Evolutionary conservation across 225 moss, liverwort and hornwort genomes (phyloP).

Genomic region (Asterella californica): DNA sequence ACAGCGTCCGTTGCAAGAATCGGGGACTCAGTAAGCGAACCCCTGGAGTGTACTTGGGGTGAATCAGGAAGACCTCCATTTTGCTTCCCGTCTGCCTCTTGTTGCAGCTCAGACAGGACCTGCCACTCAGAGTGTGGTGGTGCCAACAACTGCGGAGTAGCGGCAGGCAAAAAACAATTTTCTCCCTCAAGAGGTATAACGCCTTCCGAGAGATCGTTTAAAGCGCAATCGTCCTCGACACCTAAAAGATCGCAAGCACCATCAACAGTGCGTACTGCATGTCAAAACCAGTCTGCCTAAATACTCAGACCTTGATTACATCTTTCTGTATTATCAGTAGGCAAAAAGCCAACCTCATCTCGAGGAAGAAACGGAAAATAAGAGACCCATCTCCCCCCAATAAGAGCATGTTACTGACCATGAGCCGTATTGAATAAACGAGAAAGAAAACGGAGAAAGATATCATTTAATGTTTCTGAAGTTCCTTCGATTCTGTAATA

Average conservation of each 20-base stretch:
- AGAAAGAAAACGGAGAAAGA: no score
- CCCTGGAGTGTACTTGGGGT: not conserved
- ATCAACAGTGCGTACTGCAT: not conserved
- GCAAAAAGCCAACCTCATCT: no score
- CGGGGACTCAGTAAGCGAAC: constrained; percentile 7
- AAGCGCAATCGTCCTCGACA: not conserved
- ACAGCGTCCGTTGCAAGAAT: constrained; percentile 12
- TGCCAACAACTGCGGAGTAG: not conserved
- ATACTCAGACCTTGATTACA: no score
- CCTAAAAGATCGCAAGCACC: not conserved
- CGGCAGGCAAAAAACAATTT: constrained; percentile 9
- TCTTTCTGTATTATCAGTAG: no score
- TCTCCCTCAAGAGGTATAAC: constrained; percentile 1
- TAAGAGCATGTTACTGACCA: no score
- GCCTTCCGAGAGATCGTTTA: constrained; percentile 7
- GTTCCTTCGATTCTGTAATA: no score
- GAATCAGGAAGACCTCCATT: constrained; percentile 12
- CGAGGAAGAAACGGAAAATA: no score
- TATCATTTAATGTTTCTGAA: no score
- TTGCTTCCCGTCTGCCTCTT: constrained; percentile 8
- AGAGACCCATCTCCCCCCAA: no score
- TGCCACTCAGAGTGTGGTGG: not conserved
- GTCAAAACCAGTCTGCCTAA: not conserved
- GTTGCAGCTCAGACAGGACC: constrained; percentile 11
- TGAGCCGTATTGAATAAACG: no score